phyloP scores from a whole-genome alignment of 495 filamentous ascomycete genomes.

The Aspergillus egyptiacus region DNA sequence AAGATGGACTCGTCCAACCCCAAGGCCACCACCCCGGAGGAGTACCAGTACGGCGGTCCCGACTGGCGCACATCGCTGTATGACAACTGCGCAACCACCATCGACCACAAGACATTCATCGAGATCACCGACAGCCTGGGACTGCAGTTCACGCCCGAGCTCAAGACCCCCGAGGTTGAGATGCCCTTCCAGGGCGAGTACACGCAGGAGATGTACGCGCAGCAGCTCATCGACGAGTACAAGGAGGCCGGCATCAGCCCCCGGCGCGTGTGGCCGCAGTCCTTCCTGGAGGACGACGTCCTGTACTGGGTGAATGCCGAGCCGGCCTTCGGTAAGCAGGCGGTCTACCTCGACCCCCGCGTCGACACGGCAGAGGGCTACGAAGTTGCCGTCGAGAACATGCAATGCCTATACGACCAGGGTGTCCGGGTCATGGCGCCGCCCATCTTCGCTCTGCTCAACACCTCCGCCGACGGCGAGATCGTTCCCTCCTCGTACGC shows the following conservation, averaged over 20 bases:
- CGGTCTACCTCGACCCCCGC: constrained; percentile 52
- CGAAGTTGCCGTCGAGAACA: constrained; percentile 30
- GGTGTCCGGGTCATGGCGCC: constrained; percentile 20
- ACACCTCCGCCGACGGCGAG: constrained; percentile 14
- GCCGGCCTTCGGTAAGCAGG: constrained; percentile 51
- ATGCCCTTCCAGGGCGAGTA: constrained; percentile 58
- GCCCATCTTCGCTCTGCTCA: constrained; percentile 18
- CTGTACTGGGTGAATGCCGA: constrained; percentile 56
- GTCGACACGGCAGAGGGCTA: constrained; percentile 42
- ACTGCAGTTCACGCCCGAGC: constrained; percentile 54
- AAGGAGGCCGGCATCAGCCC: constrained; percentile 44
- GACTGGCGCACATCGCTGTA: constrained; percentile 54
- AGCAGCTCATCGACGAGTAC: constrained; percentile 56
- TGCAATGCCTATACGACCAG: constrained; percentile 9
- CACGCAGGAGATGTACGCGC: constrained; percentile 51
- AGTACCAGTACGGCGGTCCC: constrained; percentile 49
- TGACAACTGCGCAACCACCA: constrained; percentile 47
- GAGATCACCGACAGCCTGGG: constrained; percentile 44
- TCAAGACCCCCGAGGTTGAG: constrained; percentile 51
- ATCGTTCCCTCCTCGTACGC: constrained; percentile 25
- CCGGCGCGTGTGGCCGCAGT: constrained; percentile 53
- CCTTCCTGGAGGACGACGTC: constrained; percentile 54
- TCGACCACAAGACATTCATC: constrained; percentile 50
- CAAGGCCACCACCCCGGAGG: constrained; percentile 44
- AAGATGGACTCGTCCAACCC: constrained; percentile 57